Conservation (phyloP, 73 alveolate species). For the Paramecium sexaurelia region DNA sequence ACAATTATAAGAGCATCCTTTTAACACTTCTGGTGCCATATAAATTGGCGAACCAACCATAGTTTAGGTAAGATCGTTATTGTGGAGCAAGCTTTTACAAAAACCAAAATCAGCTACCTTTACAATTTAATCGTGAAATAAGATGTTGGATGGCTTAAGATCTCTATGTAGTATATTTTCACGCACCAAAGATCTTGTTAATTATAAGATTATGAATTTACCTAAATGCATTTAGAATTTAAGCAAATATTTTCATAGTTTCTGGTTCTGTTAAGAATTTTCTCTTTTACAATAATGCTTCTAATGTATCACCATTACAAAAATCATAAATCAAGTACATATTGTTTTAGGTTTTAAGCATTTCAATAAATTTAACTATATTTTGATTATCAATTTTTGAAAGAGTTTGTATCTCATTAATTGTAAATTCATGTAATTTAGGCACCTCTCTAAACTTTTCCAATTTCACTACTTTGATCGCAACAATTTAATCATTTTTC, state of each 20-base stretch:
- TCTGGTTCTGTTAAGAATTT: constrained; percentile 65
- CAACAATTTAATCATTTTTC: constrained; percentile 65
- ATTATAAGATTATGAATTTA: not conserved
- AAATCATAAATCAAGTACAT: constrained; percentile 62
- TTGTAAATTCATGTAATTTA: constrained; percentile 66
- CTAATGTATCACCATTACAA: constrained; percentile 68
- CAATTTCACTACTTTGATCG: constrained; percentile 64
- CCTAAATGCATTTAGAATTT: constrained; percentile 61
- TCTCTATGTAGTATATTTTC: constrained; percentile 69
- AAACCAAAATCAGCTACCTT: constrained; percentile 69
- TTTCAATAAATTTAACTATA: constrained; percentile 63
- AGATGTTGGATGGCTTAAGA: constrained; percentile 61
- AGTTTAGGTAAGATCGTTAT: constrained; percentile 59
- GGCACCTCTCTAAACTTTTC: constrained; percentile 69
- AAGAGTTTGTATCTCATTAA: constrained; percentile 65
- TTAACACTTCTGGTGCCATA: constrained; percentile 73
- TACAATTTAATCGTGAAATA: constrained; percentile 53
- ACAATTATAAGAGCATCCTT: constrained; percentile 63
- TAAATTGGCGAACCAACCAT: constrained; percentile 72
- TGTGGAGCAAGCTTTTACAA: constrained; percentile 51
- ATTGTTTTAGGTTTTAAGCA: constrained; percentile 63
- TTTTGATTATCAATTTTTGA: constrained; percentile 57
- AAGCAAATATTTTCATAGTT: constrained; percentile 55
- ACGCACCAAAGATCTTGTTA: not conserved
- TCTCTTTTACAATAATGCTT: constrained; percentile 45